Conservation (phyloP, 176 grass and related monocot genomes). For the Tuctoria greenei region DNA sequence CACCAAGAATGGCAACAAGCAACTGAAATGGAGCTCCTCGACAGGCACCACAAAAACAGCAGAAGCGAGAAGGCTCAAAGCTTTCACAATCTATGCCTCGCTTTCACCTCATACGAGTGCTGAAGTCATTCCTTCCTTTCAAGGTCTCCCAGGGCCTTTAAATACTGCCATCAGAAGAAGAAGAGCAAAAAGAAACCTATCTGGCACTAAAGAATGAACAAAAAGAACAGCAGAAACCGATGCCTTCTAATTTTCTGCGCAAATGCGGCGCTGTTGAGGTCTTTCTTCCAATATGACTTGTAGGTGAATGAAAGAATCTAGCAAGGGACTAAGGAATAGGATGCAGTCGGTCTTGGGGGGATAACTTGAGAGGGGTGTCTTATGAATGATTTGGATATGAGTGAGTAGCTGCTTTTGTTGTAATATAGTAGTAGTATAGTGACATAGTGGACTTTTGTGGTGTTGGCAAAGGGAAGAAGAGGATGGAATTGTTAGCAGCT, state of each 20-base stretch:
- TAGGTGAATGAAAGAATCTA: constrained; percentile 68
- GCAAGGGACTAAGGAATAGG: constrained; percentile 29
- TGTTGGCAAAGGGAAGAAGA: constrained; percentile 23
- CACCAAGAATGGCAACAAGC: constrained; percentile 4
- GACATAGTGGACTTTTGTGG: constrained; percentile 48
- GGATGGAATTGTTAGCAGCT: constrained; percentile 45
- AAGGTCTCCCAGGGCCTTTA: constrained; percentile 37
- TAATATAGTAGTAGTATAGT: too few species aligned
- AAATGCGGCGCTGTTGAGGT: neutral
- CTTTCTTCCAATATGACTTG: constrained; percentile 37
- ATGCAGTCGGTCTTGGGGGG: constrained; percentile 3
- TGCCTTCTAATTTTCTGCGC: constrained; percentile 10
- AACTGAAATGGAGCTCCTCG: neutral
- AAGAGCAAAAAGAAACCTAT: constrained; percentile 29
- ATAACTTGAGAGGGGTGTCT: constrained; percentile 44
- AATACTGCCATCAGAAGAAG: constrained; percentile 29
- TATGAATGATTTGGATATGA: constrained; percentile 59
- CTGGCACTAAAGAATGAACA: constrained; percentile 39
- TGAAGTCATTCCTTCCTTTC: constrained; percentile 57
- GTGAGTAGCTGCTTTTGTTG: constrained; percentile 29
- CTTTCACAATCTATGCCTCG: constrained; percentile 25
- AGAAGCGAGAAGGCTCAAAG: constrained; percentile 23
- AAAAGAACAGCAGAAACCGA: constrained; percentile 29
- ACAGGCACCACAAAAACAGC: neutral
- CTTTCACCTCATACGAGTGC: constrained; percentile 37